Percentiles rank a stretch among this genome's conserved stretches.
Conservation (phyloP, 2,329 filamentous ascomycete genomes). For the Blastomyces gilchristii region DNA sequence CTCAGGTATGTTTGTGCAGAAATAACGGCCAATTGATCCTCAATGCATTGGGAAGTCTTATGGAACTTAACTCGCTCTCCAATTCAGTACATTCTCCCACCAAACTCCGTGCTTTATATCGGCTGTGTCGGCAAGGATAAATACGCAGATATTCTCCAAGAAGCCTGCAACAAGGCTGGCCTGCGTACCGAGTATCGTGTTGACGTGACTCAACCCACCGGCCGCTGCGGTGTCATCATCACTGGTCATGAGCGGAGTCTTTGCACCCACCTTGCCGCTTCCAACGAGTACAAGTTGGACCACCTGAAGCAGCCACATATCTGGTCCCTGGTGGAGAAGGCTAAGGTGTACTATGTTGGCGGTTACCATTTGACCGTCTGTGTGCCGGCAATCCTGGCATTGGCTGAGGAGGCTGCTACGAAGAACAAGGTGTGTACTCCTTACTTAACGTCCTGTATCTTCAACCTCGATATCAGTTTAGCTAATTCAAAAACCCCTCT, state of each 20-base stretch:
- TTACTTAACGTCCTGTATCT: background rate
- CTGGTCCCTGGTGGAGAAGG: constrained; percentile 83
- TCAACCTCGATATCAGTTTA: background rate
- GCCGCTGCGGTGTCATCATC: constrained; percentile 92
- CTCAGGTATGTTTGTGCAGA: constrained; percentile 47
- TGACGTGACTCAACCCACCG: constrained; percentile 72
- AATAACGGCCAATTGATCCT: background rate
- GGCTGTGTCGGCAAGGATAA: constrained; percentile 93
- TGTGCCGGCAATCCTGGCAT: constrained; percentile 76
- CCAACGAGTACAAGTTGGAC: constrained; percentile 92
- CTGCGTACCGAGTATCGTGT: constrained; percentile 91
- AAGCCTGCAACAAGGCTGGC: constrained; percentile 78
- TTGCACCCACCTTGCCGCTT: constrained; percentile 88
- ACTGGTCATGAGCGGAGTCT: constrained; percentile 92
- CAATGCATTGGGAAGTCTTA: background rate
- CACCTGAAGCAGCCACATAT: constrained; percentile 85
- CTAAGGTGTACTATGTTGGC: constrained; percentile 83
- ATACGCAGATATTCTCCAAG: constrained; percentile 77
- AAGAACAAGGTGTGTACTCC: constrained; percentile 61
- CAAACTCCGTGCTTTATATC: constrained; percentile 84
- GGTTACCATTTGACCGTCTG: constrained; percentile 97
- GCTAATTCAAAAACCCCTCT: background rate
- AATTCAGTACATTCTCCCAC: constrained; percentile 69
- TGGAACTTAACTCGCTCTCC: background rate
- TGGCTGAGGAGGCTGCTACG: constrained; percentile 77